Conservation (phyloP, 176 grass and related monocot species). For the Dactylis glomerata region DNA sequence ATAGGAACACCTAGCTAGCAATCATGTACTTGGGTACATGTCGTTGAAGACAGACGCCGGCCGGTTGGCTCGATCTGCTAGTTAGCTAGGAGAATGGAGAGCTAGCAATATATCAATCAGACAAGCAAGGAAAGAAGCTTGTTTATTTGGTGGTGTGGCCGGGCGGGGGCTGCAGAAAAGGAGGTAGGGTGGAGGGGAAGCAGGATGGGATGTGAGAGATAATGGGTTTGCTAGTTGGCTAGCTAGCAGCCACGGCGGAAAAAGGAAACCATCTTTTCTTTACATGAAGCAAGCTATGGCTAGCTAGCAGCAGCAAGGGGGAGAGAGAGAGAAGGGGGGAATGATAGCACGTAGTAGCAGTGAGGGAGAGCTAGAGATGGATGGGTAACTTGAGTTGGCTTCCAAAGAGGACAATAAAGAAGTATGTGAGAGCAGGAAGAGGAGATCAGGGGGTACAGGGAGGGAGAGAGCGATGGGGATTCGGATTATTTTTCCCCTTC, state of each 20-base stretch:
- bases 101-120: background rate
- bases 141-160: slow-evolving; percentile 28
- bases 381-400: slow-evolving; percentile 57
- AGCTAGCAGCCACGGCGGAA: slow-evolving; percentile 15
- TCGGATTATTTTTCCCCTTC: slow-evolving; percentile 14
- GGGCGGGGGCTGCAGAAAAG: slow-evolving; percentile 37
- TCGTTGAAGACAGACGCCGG: background rate
- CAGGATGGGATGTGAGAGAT: slow-evolving; percentile 51
- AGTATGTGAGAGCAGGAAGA: slow-evolving; percentile 34
- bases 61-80: slow-evolving; percentile 26
- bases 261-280: slow-evolving; percentile 45
- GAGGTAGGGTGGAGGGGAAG: slow-evolving; percentile 59
- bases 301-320: background rate
- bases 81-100: slow-evolving; percentile 9
- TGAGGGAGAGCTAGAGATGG: background rate
- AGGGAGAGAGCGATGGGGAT: slow-evolving; percentile 1
- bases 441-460: background rate
- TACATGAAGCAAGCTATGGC: slow-evolving; percentile 47
- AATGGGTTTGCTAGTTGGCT: background rate
- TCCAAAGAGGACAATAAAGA: slow-evolving; percentile 67
- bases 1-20: background rate
- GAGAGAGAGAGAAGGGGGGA: background rate
- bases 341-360: background rate
- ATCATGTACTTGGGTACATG: background rate
- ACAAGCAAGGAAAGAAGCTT: slow-evolving; percentile 18